These are phyloP conservation scores for Nitzschia sp. DNA, from an alignment of 108 stramenopile genomes.

Conservation along the genomic window DNA sequence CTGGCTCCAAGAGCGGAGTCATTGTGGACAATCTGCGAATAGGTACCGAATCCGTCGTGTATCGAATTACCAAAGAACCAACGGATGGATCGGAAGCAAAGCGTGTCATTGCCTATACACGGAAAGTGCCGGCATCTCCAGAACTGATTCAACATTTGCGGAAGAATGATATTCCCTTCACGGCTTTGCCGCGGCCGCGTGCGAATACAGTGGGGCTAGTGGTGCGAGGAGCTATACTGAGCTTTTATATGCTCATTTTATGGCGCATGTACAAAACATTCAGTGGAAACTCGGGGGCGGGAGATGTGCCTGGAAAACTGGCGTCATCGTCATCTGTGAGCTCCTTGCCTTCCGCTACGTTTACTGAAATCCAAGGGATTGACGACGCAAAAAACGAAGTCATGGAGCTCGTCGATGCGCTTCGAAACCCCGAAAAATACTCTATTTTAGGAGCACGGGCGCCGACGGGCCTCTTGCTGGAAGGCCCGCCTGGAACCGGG, in stretches of 20 bases:
- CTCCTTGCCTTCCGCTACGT: slow-evolving; percentile 57
- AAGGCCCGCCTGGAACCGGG: slow-evolving; percentile 65
- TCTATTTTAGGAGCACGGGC: slow-evolving; percentile 84
- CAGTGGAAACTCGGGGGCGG: slow-evolving; percentile 38
- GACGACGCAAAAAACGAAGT: slow-evolving; percentile 84
- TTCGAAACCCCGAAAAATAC: slow-evolving; percentile 83
- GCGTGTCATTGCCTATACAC: slow-evolving; percentile 37
- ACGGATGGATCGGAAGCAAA: slow-evolving; percentile 23
- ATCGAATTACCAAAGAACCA: slow-evolving; percentile 44
- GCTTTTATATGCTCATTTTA: slow-evolving; percentile 65
- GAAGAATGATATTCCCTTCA: slow-evolving; percentile 56
- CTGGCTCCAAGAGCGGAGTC: slow-evolving; percentile 15
- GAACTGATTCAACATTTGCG: slow-evolving; percentile 62
- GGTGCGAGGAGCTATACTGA: slow-evolving; percentile 47
- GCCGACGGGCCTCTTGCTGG: slow-evolving; percentile 79
- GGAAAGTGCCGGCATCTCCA: slow-evolving; percentile 61
- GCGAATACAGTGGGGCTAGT: slow-evolving; percentile 34
- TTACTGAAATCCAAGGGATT: slow-evolving; percentile 86
- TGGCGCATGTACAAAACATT: slow-evolving; percentile 66
- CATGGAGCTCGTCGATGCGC: slow-evolving; percentile 86
- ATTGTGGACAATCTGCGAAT: slow-evolving; percentile 59
- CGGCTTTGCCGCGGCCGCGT: slow-evolving; percentile 54
- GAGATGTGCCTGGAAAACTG: slow-evolving; percentile 70
- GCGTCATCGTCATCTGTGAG: slow-evolving; percentile 26
- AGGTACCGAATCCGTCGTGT: slow-evolving; percentile 55